Conservation (phyloP, 768 basidiomycete species). For the Tephrocybe sp. region DNA sequence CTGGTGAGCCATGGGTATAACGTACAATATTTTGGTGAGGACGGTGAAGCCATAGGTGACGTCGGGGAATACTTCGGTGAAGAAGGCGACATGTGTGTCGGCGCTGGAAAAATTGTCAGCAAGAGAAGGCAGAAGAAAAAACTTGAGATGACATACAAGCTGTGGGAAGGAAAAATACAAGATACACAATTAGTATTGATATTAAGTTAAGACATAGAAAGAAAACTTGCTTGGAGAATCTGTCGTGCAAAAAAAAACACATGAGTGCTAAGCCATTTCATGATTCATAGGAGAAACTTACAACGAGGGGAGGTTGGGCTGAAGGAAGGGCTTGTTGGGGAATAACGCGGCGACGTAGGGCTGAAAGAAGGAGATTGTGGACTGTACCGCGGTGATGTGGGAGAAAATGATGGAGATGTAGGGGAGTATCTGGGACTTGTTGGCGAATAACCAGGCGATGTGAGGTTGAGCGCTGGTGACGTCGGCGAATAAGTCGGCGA, state of each 20-base stretch:
- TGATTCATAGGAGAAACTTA: slow-evolving; percentile 39
- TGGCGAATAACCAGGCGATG: slow-evolving; percentile 83
- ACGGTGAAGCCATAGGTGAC: slow-evolving; percentile 84
- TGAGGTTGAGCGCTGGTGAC: slow-evolving; percentile 78
- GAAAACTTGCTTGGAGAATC: slow-evolving; percentile 77
- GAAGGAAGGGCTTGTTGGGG: slow-evolving; percentile 89
- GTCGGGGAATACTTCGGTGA: slow-evolving; percentile 95
- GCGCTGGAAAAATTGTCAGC: slow-evolving; percentile 45
- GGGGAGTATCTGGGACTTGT: slow-evolving; percentile 87
- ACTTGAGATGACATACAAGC: slow-evolving; percentile 54
- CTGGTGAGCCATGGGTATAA: slow-evolving; percentile 10
- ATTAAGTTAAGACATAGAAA: not conserved
- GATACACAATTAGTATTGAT: slow-evolving; percentile 24
- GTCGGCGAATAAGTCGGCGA: slow-evolving; percentile 90
- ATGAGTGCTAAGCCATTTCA: slow-evolving; percentile 18
- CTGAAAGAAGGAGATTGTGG: slow-evolving; percentile 91
- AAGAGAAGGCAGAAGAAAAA: not conserved
- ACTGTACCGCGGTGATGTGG: slow-evolving; percentile 81
- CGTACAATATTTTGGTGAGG: slow-evolving; percentile 92
- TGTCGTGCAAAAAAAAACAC: slow-evolving; percentile 27
- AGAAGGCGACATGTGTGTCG: slow-evolving; percentile 82
- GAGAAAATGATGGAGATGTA: slow-evolving; percentile 83
- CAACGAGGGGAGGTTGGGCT: slow-evolving; percentile 92
- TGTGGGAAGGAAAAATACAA: slow-evolving; percentile 23
- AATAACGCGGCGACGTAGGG: slow-evolving; percentile 88